Evolutionary conservation across 345 rosid species (phyloP).

Genomic region (Hibiscus syriacus): DNA sequence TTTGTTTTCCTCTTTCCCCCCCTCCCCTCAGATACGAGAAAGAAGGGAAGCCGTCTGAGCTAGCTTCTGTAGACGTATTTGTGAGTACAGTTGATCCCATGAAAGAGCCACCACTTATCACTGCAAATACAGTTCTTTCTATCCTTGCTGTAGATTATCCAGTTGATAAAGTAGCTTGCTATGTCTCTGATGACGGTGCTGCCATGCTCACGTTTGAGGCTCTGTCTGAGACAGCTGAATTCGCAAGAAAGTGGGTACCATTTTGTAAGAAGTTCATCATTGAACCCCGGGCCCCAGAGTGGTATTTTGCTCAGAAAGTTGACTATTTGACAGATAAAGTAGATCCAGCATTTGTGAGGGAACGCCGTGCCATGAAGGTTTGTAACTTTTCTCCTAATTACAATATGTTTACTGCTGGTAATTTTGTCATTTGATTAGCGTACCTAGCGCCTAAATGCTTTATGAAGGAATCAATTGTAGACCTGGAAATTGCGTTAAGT

Average conservation of each 20-base stretch:
- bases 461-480: neutral
- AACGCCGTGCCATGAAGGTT: too few relatives aligned
- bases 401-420: neutral
- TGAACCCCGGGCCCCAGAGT: slow-evolving; percentile 93
- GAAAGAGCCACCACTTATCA: too few relatives aligned
- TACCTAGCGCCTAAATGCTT: neutral
- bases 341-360: slow-evolving; percentile 61
- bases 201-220: too few relatives aligned
- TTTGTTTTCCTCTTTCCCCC: neutral
- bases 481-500: neutral
- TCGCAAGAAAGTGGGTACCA: too few relatives aligned
- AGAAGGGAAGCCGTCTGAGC: slow-evolving; percentile 62
- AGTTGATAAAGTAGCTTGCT: too few relatives aligned
- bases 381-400: slow-evolving; percentile 11
- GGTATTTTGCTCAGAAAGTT: slow-evolving; percentile 72
- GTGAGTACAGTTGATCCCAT: too few relatives aligned
- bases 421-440: neutral
- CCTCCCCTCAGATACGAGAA: slow-evolving; percentile 67
- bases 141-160: too few relatives aligned
- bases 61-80: slow-evolving; percentile 16
- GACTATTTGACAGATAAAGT: slow-evolving; percentile 74
- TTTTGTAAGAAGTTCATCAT: too few relatives aligned
- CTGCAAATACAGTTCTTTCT: too few relatives aligned
- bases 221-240: too few relatives aligned
- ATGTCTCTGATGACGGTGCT: too few relatives aligned